phyloP scores from a whole-genome alignment of 2,329 filamentous ascomycete genomes.

The Cladosporium sp. region DNA sequence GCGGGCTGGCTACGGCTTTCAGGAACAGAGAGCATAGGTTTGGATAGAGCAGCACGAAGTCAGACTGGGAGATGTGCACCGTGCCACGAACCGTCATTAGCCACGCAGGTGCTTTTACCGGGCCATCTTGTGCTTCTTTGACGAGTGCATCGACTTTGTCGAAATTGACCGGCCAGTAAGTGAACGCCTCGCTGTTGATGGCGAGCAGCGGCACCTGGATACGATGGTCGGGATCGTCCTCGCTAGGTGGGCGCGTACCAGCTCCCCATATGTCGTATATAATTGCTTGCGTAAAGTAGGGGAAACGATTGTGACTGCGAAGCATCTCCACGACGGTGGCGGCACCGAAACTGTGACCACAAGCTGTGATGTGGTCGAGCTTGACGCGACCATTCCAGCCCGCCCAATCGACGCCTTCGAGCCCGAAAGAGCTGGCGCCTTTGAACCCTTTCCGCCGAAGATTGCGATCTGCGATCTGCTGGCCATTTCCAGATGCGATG shows the following conservation, averaged over 20 bases:
- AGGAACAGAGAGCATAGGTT: slow-evolving; percentile 58
- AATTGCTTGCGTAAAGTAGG: slow-evolving; percentile 63
- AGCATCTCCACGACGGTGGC: slow-evolving; percentile 64
- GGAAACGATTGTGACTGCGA: slow-evolving; percentile 54
- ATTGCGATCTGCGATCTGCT: slow-evolving; percentile 53
- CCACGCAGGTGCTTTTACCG: slow-evolving; percentile 42
- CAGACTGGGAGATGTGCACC: slow-evolving; percentile 65
- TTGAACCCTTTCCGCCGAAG: slow-evolving; percentile 58
- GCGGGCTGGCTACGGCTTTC: slow-evolving; percentile 64
- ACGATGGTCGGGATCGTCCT: slow-evolving; percentile 45
- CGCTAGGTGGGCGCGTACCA: slow-evolving; percentile 43
- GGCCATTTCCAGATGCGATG: slow-evolving; percentile 57
- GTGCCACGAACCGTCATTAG: slow-evolving; percentile 56
- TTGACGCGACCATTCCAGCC: slow-evolving; percentile 59
- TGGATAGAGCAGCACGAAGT: slow-evolving; percentile 66
- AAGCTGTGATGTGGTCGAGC: slow-evolving; percentile 58
- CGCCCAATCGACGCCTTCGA: slow-evolving; percentile 58
- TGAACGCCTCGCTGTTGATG: slow-evolving; percentile 68
- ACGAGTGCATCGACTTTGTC: slow-evolving; percentile 58
- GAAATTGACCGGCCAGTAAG: slow-evolving; percentile 68
- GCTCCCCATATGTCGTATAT: slow-evolving; percentile 67
- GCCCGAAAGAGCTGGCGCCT: slow-evolving; percentile 59
- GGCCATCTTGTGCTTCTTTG: slow-evolving; percentile 55
- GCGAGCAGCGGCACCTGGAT: slow-evolving; percentile 59
- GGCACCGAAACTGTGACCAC: slow-evolving; percentile 68